Base-by-base conservation (phyloP, 2,329 filamentous ascomycete genomes). In the Pestalotiopsis sp. region DNA sequence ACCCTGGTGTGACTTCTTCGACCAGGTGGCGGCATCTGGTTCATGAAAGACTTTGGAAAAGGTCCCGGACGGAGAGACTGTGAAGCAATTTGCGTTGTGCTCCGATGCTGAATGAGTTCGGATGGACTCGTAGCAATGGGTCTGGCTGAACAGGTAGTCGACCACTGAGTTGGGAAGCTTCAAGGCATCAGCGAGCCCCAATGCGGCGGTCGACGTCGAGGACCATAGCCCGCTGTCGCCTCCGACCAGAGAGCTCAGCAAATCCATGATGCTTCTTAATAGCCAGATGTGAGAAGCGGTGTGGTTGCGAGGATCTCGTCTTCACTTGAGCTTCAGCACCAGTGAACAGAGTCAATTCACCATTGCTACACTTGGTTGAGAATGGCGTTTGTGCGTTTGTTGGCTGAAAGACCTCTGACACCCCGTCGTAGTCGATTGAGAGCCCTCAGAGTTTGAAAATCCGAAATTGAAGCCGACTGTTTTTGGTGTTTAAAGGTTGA, bases 31-130 rank as follows among this genome's bases (percentile, higher is more conserved):
- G 9, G 74, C 75, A 17, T 75, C 73, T 3, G 71, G 72, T 3
- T 78, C 79, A n/a, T 78, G 69, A 58, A 85, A 84, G 0, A 90
- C 83, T 4, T 81, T 78, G 0, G 79, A 79, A 72, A 91, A 90
- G 13, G 80, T 77, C 0, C 88, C 89, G 56, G 84, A 78, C 2
- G 75, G 71, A 1, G 76, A 75, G 2, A 90, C 84, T 4, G 84
- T 84, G 76, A 91, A 91, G 78, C 89, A 91, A 63, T 84, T 81
- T 2, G 84, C 83, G 2, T 77, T 71, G 0, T 83, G 79, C 7
- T 79, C 71, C 0, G 75, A 73, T 2, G 76, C 70, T 27, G 80
- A 78, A 25, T 85, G 80, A 0, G 85, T 85, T 27, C 76, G 81
- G 62, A 87, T 79, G 3, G 79, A 80, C 31, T 79, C 77, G 69